Evolutionary conservation across 2,329 filamentous ascomycete species (phyloP), one percentile per base, ranked within the genome.

Genomic region (Diaporthe ilicicola): DNA sequence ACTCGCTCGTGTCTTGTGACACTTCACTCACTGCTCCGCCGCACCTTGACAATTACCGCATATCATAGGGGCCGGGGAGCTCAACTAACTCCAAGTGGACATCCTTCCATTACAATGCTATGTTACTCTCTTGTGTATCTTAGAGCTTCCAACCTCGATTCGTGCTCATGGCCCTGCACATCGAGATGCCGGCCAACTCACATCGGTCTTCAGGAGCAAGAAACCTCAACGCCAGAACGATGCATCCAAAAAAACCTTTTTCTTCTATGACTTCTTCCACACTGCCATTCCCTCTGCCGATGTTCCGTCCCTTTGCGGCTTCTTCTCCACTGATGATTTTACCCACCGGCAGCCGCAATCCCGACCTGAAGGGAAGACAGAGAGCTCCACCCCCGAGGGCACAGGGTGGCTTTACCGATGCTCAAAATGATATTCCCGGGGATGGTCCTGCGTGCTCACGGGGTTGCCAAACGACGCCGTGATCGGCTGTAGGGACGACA

Each of bases 401-500:
- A 19, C 17, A 62, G 59, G 42, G 46, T 17, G 32, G 42, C 44
- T n/a, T 62, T 62, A 62, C 59, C 59, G 59, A 13, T 62, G 27
- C 22, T 48, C 59, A 42, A 48, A 62, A 27, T n/a, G n/a, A n/a
- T 62, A 62, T 22, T 62, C 59, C 13, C 59, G 59, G 19, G 59
- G 59, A 39, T 65, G 50, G 19, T 72, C 67, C 48, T 67, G 68
- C 17, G 29, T 48, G 39, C 48, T 55, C 55, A 72, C 67, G 15
- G 65, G 65, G 19, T 67, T 70, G 17, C 71, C 71, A 56, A 72
- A 72, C 6, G 71, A 72, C 10, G 68, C 71, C 32, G 67, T 72
- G 44, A 72, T 72, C 6, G 71, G 71, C 62, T 72, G 71, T 48
- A 72, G 46, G n/a, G 71, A 70, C 29, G 71, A 72, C 6, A 72